A percentile compares a stretch with the other conserved stretches of the same genome.
These are phyloP conservation scores for Phylloporus arenicola DNA, from an alignment of 768 basidiomycete genomes.

Conservation along the genomic window DNA sequence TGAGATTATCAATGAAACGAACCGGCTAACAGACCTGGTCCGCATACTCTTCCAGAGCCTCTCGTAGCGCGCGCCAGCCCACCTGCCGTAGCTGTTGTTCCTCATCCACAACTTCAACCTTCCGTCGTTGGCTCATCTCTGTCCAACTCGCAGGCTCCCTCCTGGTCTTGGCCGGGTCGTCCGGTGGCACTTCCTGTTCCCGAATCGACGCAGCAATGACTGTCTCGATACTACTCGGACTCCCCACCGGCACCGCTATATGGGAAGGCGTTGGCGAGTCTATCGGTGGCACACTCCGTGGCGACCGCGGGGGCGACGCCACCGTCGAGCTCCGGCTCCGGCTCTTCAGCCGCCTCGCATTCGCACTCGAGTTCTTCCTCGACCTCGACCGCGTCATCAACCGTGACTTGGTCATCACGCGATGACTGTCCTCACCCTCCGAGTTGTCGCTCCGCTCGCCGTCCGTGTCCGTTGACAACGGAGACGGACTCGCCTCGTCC, in stretches of 20 bases:
- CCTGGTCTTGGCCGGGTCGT: slow-evolving; percentile 22
- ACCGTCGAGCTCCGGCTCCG: slow-evolving; percentile 65
- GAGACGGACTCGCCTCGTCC: slow-evolving; percentile 49
- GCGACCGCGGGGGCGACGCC: slow-evolving; percentile 36
- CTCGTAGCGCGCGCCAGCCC: slow-evolving; percentile 52
- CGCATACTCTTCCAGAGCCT: slow-evolving; percentile 55
- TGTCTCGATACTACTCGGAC: slow-evolving; percentile 66
- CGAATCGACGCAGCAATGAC: slow-evolving; percentile 54
- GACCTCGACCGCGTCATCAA: slow-evolving; percentile 30
- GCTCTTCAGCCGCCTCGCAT: slow-evolving; percentile 23
- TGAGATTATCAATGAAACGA: not conserved
- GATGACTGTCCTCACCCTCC: slow-evolving; percentile 5
- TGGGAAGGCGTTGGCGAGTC: slow-evolving; percentile 12
- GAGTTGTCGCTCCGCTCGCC: slow-evolving; percentile 37
- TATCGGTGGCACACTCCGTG: slow-evolving; percentile 4
- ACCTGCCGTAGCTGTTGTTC: slow-evolving; percentile 49
- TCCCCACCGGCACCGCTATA: slow-evolving; percentile 38
- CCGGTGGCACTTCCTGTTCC: slow-evolving; percentile 27
- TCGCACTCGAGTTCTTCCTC: slow-evolving; percentile 26
- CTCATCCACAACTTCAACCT: slow-evolving; percentile 35
- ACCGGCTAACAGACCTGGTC: slow-evolving; percentile 44
- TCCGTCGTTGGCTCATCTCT: slow-evolving; percentile 21
- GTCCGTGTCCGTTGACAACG: slow-evolving; percentile 60
- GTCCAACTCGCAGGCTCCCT: slow-evolving; percentile 24
- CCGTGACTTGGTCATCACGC: slow-evolving; percentile 4